A percentile compares a stretch with the other conserved stretches of the same genome.
phyloP scores from a whole-genome alignment of 2,329 filamentous ascomycete genomes.

The Coniochaeta prunicola region DNA sequence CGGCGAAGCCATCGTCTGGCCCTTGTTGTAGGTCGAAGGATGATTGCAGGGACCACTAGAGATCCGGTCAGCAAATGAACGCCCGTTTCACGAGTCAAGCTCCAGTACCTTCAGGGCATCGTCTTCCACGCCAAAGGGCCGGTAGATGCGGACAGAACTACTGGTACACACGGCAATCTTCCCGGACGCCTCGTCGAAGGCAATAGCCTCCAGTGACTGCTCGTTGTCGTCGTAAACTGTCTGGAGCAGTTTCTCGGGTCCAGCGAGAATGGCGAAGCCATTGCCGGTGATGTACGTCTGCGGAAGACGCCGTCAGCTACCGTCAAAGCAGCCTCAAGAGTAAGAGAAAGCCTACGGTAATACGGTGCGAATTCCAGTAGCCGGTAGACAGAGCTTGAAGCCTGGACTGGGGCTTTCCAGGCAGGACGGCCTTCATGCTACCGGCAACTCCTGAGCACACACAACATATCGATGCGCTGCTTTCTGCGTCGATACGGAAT shows the following conservation, averaged over 20 bases:
- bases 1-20: constrained; percentile 20
- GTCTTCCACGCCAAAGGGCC: constrained; percentile 63
- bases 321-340: background rate
- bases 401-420: constrained; percentile 38
- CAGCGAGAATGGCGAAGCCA: constrained; percentile 76
- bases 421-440: constrained; percentile 40
- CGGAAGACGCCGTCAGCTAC: constrained; percentile 5
- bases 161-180: constrained; percentile 75
- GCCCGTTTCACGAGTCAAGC: background rate
- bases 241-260: constrained; percentile 69
- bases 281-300: constrained; percentile 87
- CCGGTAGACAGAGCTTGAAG: constrained; percentile 40
- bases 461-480: constrained; percentile 5
- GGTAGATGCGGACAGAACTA: constrained; percentile 65
- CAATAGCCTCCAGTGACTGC: constrained; percentile 61
- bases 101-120: constrained; percentile 63
- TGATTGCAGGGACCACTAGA: constrained; percentile 58
- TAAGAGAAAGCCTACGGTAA: constrained; percentile 20
- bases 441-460: constrained; percentile 10
- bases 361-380: constrained; percentile 31
- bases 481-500: background rate
- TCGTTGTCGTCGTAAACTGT: constrained; percentile 80
- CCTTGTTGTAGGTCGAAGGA: constrained; percentile 38
- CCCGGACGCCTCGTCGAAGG: constrained; percentile 73
- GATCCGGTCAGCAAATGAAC: background rate